Conservation (phyloP, 2,329 filamentous ascomycete species). For the Trichoderma harzianum region DNA sequence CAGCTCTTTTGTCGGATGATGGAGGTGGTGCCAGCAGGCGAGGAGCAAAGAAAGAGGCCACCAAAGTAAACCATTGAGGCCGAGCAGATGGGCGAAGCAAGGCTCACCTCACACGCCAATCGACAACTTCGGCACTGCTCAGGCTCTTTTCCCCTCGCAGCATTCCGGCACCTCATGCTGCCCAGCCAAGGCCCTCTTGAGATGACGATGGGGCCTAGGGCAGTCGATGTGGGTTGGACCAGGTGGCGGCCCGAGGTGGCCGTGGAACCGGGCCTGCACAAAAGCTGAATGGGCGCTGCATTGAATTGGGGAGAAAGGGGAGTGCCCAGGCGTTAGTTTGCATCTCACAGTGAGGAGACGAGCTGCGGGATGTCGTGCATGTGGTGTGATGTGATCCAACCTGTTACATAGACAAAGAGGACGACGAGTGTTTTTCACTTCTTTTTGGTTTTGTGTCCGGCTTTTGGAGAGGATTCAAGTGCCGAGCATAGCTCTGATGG, state of each 20-base stretch:
- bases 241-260: conserved; percentile 17
- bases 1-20: conserved; percentile 12
- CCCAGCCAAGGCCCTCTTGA: neutral
- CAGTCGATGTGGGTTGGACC: conserved; percentile 12
- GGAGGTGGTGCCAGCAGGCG: conserved; percentile 2
- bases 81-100: neutral
- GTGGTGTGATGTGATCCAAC: conserved; percentile 1
- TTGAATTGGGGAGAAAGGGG: neutral
- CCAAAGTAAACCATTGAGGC: neutral
- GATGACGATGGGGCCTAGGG: conserved; percentile 9
- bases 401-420: neutral
- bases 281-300: neutral
- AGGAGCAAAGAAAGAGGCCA: neutral
- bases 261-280: conserved; percentile 15
- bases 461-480: neutral
- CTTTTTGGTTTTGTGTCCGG: neutral
- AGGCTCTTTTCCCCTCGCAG: neutral
- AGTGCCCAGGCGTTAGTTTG: conserved; percentile 3
- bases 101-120: neutral
- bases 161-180: neutral
- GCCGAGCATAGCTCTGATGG: neutral
- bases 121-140: neutral
- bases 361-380: conserved; percentile 16
- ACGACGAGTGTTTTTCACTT: neutral
- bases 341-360: conserved; percentile 11